A percentile compares a stretch with the other conserved stretches of the same genome.
Conservation (phyloP, 768 basidiomycete genomes). For the Sporobolomyces pararoseus region DNA sequence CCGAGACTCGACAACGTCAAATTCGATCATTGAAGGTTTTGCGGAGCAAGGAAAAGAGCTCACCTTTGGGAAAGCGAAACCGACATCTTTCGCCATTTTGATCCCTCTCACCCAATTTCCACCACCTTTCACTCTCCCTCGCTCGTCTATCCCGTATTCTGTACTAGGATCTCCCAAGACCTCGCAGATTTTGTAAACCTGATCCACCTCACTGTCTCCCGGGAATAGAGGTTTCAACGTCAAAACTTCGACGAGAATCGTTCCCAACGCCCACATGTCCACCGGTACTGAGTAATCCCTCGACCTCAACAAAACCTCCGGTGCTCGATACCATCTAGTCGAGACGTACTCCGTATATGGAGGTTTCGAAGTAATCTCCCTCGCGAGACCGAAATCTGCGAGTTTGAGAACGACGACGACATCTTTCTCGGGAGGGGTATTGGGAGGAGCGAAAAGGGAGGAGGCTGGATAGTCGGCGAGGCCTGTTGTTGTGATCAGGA, state of each 20-base stretch:
- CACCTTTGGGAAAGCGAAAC: constrained; percentile 87
- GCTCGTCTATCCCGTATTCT: constrained; percentile 71
- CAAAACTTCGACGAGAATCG: constrained; percentile 94
- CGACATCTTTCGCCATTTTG: constrained; percentile 77
- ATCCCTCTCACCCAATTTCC: constrained; percentile 82
- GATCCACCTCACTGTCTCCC: constrained; percentile 85
- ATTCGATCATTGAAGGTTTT: too few species aligned
- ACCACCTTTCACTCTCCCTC: constrained; percentile 70
- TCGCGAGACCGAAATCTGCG: constrained; percentile 94
- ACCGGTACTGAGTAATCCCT: constrained; percentile 93
- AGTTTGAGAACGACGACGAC: constrained; percentile 96
- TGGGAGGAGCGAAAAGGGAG: constrained; percentile 62
- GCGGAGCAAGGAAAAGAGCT: too few species aligned
- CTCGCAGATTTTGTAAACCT: constrained; percentile 83
- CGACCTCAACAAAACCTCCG: constrained; percentile 87
- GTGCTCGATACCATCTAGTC: constrained; percentile 99
- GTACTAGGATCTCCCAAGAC: constrained; percentile 86
- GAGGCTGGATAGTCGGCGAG: constrained; percentile 83
- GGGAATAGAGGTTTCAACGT: constrained; percentile 95
- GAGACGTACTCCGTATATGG: constrained; percentile 99
- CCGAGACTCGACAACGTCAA: too few species aligned
- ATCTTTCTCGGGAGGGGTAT: constrained; percentile 73
- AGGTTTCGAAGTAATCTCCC: constrained; percentile 78
- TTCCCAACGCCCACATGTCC: constrained; percentile 98
- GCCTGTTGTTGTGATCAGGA: constrained; percentile 95